Conservation (phyloP, 2,329 filamentous ascomycete species). For the Sclerotinia trifoliorum region DNA sequence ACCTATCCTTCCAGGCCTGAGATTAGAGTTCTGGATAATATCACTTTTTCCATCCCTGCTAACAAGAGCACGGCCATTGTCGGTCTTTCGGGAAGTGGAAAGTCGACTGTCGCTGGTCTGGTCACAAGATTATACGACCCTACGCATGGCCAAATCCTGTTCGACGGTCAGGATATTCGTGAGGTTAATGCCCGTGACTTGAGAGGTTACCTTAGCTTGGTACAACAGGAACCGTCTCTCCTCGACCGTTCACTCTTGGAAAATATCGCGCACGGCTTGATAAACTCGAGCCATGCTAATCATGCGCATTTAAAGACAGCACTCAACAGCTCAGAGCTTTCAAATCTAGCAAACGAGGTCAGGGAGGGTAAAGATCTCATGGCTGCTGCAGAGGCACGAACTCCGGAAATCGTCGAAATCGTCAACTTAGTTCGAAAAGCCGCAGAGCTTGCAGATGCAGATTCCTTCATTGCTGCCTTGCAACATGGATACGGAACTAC, state of each 20-base stretch:
- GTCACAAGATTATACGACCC: constrained; percentile 59
- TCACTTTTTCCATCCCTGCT: constrained; percentile 38
- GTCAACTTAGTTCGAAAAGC: constrained; percentile 42
- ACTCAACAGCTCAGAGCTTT: constrained; percentile 45
- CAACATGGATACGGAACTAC: constrained; percentile 48
- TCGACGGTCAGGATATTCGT: constrained; percentile 27
- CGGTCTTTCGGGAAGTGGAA: constrained; percentile 57
- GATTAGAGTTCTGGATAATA: constrained; percentile 37
- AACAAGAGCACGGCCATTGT: constrained; percentile 52
- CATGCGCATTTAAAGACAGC: constrained; percentile 47
- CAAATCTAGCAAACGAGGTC: constrained; percentile 52
- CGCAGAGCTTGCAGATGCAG: constrained; percentile 51
- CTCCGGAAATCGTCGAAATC: constrained; percentile 39
- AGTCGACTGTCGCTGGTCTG: constrained; percentile 56
- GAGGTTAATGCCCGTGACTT: constrained; percentile 42
- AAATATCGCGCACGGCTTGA: constrained; percentile 32
- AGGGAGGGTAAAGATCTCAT: constrained; percentile 49
- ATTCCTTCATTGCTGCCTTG: constrained; percentile 16
- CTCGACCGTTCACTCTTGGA: constrained; percentile 50
- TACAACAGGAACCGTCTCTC: constrained; percentile 54
- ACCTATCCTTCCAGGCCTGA: constrained; percentile 38
- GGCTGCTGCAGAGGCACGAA: constrained; percentile 4
- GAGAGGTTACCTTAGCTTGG: constrained; percentile 46
- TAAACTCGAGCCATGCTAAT: constrained; percentile 51
- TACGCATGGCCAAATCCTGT: constrained; percentile 34